Evolutionary conservation across 208 protist species (phyloP), one percentile per base, ranked within the genome.

Genomic region (Porcisia deanei): DNA sequence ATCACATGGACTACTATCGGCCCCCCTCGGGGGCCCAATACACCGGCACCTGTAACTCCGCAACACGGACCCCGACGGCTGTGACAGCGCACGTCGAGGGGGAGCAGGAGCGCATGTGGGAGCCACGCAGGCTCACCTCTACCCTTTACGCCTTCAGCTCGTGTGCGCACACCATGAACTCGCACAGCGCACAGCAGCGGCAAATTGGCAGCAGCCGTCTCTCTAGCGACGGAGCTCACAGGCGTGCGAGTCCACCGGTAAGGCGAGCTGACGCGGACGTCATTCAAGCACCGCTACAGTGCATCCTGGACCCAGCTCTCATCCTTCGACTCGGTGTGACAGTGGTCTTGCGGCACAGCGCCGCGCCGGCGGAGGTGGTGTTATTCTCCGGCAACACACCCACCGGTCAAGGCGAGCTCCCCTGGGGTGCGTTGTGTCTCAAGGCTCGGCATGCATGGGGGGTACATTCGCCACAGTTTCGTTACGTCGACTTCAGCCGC

Each of bases 331-430:
- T 74, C 1, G 41, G 43, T 34, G 70, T 74, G 20, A 37, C 57
- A 20, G 57, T 74, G 70, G 70, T 74, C 41, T 34, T 74, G 70
- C 70, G 70, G 22, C 70, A 74, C 70, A 74, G 70, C 70, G 55
- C 70, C n/a, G 57, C 70, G 37, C 70, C 70, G 12, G 70, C 70
- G 5, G 70, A 74, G 70, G 70, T 74, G 70, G 20, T 66, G 22
- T n/a, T 74, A 18, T 74, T 74, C 55, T 74, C 70, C 22, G 37
- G 34, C 41, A 39, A 65, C 54, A 74, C 70, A 1, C 53, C 57
- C 5, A 45, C 57, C 41, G 70, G 70, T 9, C 70, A 74, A 25
- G 70, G 70, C 9, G 55, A 57, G 57, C 70, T 74, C 39, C 70
- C 70, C 18, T 74, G 70, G 70, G 70, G 70, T 9, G 57, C 70